phyloP scores from a whole-genome alignment of 2,329 filamentous ascomycete genomes.

The Nemania sp. region DNA sequence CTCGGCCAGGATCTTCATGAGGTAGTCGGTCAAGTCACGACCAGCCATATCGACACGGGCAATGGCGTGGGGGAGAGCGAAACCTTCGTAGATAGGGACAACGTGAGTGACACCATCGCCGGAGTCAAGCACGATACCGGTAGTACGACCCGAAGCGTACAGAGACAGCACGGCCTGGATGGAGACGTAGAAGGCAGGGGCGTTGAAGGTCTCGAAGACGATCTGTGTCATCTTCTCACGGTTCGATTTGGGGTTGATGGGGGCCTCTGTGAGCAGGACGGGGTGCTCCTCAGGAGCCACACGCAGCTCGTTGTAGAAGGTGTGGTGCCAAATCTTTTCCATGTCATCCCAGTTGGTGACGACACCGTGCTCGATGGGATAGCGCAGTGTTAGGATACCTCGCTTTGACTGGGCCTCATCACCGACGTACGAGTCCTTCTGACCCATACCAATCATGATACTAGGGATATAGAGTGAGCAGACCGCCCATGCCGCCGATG shows the following conservation, averaged over 20 bases:
- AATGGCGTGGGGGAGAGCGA: slow-evolving; percentile 99
- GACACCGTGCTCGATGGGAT: slow-evolving; percentile 99
- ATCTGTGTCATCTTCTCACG: slow-evolving; percentile 99
- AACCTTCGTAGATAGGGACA: slow-evolving; percentile 99
- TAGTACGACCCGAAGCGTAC: slow-evolving; percentile 99
- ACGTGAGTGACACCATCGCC: slow-evolving; percentile 99
- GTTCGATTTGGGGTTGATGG: slow-evolving; percentile 99
- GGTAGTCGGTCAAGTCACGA: slow-evolving; percentile 99
- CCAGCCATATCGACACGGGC: slow-evolving; percentile 99
- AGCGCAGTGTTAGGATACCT: slow-evolving; percentile 99
- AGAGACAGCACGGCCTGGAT: slow-evolving; percentile 99
- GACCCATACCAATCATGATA: slow-evolving; percentile 99
- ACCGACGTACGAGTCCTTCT: slow-evolving; percentile 99
- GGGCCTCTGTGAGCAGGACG: slow-evolving; percentile 97
- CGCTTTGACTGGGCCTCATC: slow-evolving; percentile 99
- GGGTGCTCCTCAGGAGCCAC: slow-evolving; percentile 99
- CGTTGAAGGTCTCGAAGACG: slow-evolving; percentile 99
- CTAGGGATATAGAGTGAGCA: slow-evolving; percentile 50
- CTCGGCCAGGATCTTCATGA: slow-evolving; percentile 99
- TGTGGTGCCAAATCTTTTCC: slow-evolving; percentile 99
- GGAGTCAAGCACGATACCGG: slow-evolving; percentile 99
- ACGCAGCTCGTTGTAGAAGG: slow-evolving; percentile 99
- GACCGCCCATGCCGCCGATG: background rate
- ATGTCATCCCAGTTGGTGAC: slow-evolving; percentile 99
- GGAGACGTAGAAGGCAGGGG: slow-evolving; percentile 99